These are phyloP conservation scores for Peronospora tabacina DNA, from an alignment of 352 stramenopile species.

Conservation along the genomic window DNA sequence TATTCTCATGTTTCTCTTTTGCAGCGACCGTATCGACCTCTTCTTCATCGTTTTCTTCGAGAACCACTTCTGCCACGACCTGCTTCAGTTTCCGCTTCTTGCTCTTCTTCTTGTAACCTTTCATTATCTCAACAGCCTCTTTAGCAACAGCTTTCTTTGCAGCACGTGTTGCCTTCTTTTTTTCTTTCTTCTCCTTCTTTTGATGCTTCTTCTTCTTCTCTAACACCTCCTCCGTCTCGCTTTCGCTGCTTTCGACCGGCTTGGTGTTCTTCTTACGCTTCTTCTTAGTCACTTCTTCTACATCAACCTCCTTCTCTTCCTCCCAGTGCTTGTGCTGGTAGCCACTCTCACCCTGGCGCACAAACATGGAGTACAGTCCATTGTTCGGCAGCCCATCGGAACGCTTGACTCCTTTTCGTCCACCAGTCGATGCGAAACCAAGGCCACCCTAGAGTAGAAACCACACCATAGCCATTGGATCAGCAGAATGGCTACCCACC, in stretches of 20 bases:
- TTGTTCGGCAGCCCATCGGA: slow-evolving; percentile 73
- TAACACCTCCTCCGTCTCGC: slow-evolving; percentile 2
- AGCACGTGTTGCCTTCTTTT: slow-evolving; percentile 29
- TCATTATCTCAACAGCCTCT: slow-evolving; percentile 17
- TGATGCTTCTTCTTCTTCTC: slow-evolving; percentile 30
- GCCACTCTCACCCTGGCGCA: slow-evolving; percentile 61
- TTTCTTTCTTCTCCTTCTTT: slow-evolving; percentile 40
- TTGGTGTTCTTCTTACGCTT: slow-evolving; percentile 29
- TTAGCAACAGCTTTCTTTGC: not conserved
- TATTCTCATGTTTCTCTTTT: slow-evolving; percentile 20
- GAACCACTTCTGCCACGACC: slow-evolving; percentile 21
- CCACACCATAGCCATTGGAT: not conserved
- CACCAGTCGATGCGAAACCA: slow-evolving; percentile 47
- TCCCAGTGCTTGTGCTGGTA: slow-evolving; percentile 81
- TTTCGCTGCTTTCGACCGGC: slow-evolving; percentile 10
- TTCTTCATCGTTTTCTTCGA: slow-evolving; percentile 27
- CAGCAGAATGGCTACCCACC: not conserved
- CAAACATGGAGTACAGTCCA: slow-evolving; percentile 81
- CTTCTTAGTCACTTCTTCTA: slow-evolving; percentile 20
- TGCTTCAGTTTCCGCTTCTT: slow-evolving; percentile 41
- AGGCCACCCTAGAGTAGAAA: slow-evolving; percentile 46
- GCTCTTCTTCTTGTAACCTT: slow-evolving; percentile 25
- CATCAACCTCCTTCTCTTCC: slow-evolving; percentile 31
- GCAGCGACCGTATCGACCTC: slow-evolving; percentile 16
- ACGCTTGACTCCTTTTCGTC: slow-evolving; percentile 50